Evolutionary conservation across 2,329 filamentous ascomycete genomes (phyloP).

Genomic region (Trichoderma afroharzianum): DNA sequence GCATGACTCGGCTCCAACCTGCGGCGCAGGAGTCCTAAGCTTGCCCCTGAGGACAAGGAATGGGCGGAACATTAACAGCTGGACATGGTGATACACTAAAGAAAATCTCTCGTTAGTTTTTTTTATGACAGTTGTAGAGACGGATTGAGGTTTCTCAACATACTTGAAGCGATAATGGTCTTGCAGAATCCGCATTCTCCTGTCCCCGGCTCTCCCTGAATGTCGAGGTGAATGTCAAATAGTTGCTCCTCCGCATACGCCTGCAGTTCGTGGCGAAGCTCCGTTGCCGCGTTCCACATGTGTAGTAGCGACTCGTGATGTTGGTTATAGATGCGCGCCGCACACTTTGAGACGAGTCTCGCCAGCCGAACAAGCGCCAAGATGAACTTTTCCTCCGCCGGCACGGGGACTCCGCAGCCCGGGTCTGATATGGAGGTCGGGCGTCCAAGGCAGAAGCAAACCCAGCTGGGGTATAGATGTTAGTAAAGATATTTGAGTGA

Average conservation of each 20-base stretch:
- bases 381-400: slow-evolving; percentile 2
- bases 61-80: slow-evolving; percentile 9
- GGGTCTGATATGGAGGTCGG: slow-evolving; percentile 10
- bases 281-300: slow-evolving; percentile 12
- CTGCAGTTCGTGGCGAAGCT: slow-evolving; percentile 6
- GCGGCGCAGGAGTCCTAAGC: background rate
- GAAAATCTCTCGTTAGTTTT: background rate
- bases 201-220: background rate
- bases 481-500: background rate
- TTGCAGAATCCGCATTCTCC: slow-evolving; percentile 13
- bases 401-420: slow-evolving; percentile 1
- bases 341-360: background rate
- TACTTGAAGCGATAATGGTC: slow-evolving; percentile 4
- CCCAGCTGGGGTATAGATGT: background rate
- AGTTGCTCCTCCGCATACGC: background rate
- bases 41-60: slow-evolving; percentile 2
- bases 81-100: slow-evolving; percentile 4
- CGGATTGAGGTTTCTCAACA: background rate
- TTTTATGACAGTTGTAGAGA: background rate
- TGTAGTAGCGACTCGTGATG: slow-evolving; percentile 8
- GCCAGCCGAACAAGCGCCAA: background rate
- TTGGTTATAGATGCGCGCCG: slow-evolving; percentile 9
- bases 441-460: slow-evolving; percentile 11
- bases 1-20: background rate
- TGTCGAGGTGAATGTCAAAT: background rate